Percentiles rank a stretch among this genome's conserved stretches.
These are phyloP conservation scores for Phytopythium vexans DNA, from an alignment of 352 stramenopile species.

Conservation along the genomic window DNA sequence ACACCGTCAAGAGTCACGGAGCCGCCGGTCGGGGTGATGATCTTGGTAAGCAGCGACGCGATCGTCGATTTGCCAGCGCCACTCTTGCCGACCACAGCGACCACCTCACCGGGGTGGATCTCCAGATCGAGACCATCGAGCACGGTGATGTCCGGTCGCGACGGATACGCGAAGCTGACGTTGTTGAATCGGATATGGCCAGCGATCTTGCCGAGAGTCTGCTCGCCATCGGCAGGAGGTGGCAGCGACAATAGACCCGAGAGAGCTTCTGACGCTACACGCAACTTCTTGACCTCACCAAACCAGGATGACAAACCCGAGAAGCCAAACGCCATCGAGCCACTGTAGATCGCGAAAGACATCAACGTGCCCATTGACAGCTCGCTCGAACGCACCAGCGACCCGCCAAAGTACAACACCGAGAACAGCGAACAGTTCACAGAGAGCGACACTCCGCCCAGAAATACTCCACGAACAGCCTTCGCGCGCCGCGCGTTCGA, in stretches of 20 bases:
- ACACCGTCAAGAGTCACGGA: conserved; percentile 66
- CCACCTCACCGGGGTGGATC: conserved; percentile 75
- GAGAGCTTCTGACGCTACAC: conserved; percentile 69
- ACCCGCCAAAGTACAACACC: conserved; percentile 89
- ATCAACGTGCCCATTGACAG: conserved; percentile 89
- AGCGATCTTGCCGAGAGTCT: conserved; percentile 43
- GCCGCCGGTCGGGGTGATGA: conserved; percentile 59
- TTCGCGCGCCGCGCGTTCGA: conserved; percentile 67
- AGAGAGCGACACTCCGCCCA: conserved; percentile 84
- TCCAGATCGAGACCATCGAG: conserved; percentile 61
- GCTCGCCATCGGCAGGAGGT: conserved; percentile 29
- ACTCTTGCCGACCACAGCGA: conserved; percentile 85
- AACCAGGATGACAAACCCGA: conserved; percentile 83
- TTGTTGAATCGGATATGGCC: conserved; percentile 75
- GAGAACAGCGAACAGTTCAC: conserved; percentile 89
- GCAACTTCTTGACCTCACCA: conserved; percentile 71
- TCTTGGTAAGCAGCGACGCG: conserved; percentile 75
- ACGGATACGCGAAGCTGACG: conserved; percentile 83
- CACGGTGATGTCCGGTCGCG: conserved; percentile 65
- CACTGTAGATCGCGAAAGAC: conserved; percentile 90
- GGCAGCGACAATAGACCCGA: conserved; percentile 64
- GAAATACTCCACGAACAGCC: conserved; percentile 82
- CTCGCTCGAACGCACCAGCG: conserved; percentile 75
- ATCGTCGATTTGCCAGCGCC: conserved; percentile 85
- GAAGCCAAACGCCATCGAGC: conserved; percentile 89